Evolutionary conservation across 148 eudicot genomes (phyloP).

Genomic region (Camellia lanceoleosa): DNA sequence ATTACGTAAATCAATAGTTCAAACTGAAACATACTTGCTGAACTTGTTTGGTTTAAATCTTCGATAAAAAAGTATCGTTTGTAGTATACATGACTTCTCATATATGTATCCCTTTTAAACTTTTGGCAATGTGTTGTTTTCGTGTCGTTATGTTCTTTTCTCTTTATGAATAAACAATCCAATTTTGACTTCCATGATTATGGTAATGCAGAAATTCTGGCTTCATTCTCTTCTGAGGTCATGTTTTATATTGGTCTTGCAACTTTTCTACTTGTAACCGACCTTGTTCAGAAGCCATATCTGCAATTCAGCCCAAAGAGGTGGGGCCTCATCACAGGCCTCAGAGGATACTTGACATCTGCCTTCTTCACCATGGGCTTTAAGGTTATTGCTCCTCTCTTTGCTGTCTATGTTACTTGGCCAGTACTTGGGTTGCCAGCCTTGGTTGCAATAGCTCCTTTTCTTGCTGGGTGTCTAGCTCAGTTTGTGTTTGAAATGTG

Average conservation of each 20-base stretch:
- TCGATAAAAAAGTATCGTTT: not conserved
- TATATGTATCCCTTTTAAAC: not conserved
- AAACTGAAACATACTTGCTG: not conserved
- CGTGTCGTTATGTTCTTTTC: not conserved
- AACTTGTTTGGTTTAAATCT: not conserved
- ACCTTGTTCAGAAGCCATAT: conserved; percentile 69
- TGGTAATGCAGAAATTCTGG: conserved; percentile 55
- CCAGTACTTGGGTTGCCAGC: conserved; percentile 63
- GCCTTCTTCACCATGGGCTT: conserved; percentile 44
- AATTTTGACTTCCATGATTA: not conserved
- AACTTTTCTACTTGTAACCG: conserved; percentile 53
- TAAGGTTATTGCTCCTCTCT: conserved; percentile 58
- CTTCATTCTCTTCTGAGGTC: conserved; percentile 55
- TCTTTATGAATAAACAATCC: not conserved
- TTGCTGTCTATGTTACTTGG: conserved; percentile 56
- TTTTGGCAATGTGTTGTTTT: not conserved
- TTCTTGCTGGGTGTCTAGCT: conserved; percentile 57
- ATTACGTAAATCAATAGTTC: too few relatives aligned
- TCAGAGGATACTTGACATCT: conserved; percentile 50
- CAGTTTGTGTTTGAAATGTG: conserved; percentile 51
- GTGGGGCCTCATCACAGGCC: conserved; percentile 75
- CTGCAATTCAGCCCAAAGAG: conserved; percentile 60
- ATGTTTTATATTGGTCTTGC: conserved; percentile 68
- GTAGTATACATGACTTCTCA: not conserved
- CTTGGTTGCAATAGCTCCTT: conserved; percentile 58